Evolutionary conservation across 371 early-diverging fungal species (phyloP).

Genomic region (Mortierella sp.): DNA sequence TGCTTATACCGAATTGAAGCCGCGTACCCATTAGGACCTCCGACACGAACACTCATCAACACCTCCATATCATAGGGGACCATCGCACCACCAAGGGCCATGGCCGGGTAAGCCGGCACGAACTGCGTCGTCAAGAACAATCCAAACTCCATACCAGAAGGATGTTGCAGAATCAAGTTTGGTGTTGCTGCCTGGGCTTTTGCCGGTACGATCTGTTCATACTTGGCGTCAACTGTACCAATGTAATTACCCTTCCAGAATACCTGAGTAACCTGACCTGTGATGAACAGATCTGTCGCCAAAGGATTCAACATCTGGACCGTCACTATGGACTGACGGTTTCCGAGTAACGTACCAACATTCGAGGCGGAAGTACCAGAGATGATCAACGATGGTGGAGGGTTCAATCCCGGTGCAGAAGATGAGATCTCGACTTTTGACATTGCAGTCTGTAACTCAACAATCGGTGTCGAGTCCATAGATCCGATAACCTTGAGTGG

Average conservation of each 20-base stretch:
- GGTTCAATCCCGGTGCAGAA: constrained; percentile 60
- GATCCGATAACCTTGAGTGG: constrained; percentile 60
- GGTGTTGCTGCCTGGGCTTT: constrained; percentile 35
- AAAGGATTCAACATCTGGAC: constrained; percentile 59
- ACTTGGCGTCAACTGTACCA: constrained; percentile 61
- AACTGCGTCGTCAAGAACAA: constrained; percentile 39
- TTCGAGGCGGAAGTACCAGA: constrained; percentile 58
- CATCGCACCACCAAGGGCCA: constrained; percentile 57
- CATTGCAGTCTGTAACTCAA: constrained; percentile 60
- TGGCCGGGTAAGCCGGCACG: constrained; percentile 51
- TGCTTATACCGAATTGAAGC: constrained; percentile 47
- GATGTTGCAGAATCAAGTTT: constrained; percentile 31
- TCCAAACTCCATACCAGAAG: constrained; percentile 38
- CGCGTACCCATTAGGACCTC: constrained; percentile 43
- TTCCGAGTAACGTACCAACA: constrained; percentile 49
- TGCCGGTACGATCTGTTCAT: constrained; percentile 31
- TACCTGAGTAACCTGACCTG: constrained; percentile 59
- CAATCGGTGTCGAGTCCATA: constrained; percentile 57
- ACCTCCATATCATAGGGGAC: constrained; percentile 61
- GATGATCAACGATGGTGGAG: constrained; percentile 56
- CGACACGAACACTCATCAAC: constrained; percentile 55
- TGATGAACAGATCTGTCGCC: constrained; percentile 61
- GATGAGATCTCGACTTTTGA: constrained; percentile 56
- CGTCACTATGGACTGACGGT: constrained; percentile 45
- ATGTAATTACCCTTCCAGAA: constrained; percentile 62